A percentile compares a stretch with the other conserved stretches of the same genome.
These are phyloP conservation scores for Alnus glutinosa DNA, from an alignment of 306 rosid species.

Conservation along the genomic window DNA sequence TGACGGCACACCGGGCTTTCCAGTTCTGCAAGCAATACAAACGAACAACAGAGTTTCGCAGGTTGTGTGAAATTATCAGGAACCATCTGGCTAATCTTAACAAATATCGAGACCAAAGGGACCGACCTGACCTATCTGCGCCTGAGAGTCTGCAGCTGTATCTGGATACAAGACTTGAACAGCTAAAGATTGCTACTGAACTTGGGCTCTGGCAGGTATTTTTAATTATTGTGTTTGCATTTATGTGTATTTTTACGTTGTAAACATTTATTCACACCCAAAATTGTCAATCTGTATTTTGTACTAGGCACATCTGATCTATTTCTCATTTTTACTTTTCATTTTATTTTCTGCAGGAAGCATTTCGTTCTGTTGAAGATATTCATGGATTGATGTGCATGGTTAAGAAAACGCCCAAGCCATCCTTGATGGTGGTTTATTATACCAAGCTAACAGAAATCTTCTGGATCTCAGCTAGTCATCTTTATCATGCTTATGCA, in stretches of 20 bases:
- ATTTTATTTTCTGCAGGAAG: conserved; percentile 62
- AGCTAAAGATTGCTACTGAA: conserved; percentile 93
- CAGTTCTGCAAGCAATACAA: conserved; percentile 98
- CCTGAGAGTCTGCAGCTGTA: conserved; percentile 94
- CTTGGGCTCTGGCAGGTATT: conserved; percentile 98
- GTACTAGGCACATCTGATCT: background rate
- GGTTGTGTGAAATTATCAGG: conserved; percentile 90
- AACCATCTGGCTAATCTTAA: conserved; percentile 86
- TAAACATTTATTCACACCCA: background rate
- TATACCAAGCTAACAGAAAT: conserved; percentile 88
- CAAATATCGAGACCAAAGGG: conserved; percentile 93
- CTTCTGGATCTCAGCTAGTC: conserved; percentile 80
- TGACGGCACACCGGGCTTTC: conserved; percentile 99
- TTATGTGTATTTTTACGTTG: background rate
- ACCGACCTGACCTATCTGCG: conserved; percentile 82
- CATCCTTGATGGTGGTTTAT: conserved; percentile 93
- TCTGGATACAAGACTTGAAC: conserved; percentile 95
- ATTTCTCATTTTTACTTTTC: background rate
- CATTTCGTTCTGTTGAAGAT: conserved; percentile 93
- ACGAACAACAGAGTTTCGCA: conserved; percentile 89
- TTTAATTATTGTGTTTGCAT: background rate
- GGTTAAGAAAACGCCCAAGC: conserved; percentile 92
- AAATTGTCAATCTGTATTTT: background rate
- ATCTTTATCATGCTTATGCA: conserved; percentile 93
- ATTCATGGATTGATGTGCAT: conserved; percentile 96